These are phyloP conservation scores for Coemansia sp. DNA, from an alignment of 192 early-diverging fungal species.

Conservation along the genomic window DNA sequence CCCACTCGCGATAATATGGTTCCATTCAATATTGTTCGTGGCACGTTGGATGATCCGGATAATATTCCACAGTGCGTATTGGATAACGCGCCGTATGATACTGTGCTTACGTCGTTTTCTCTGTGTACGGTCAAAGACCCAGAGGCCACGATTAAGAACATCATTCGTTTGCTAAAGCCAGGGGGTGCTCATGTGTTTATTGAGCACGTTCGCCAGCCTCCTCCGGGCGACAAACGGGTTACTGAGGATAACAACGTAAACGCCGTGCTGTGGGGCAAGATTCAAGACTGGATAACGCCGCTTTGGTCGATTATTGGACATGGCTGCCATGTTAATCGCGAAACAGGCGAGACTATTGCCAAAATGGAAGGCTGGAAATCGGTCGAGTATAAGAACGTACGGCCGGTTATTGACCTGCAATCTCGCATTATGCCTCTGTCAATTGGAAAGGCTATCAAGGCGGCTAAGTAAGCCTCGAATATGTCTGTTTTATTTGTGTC, in stretches of 20 bases:
- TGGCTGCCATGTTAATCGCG: slow-evolving; percentile 35
- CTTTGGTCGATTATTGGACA: slow-evolving; percentile 35
- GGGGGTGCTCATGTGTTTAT: slow-evolving; percentile 40
- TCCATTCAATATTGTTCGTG: slow-evolving; percentile 42
- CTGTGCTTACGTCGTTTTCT: slow-evolving; percentile 44
- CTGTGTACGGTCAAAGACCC: slow-evolving; percentile 36
- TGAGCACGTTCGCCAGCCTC: slow-evolving; percentile 48
- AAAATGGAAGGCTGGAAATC: slow-evolving; percentile 26
- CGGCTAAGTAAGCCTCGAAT: neutral
- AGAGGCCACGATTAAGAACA: slow-evolving; percentile 20
- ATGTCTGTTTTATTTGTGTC: slow-evolving; percentile 1
- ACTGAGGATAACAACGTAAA: slow-evolving; percentile 39
- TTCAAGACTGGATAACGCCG: slow-evolving; percentile 37
- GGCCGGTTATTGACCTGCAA: slow-evolving; percentile 34
- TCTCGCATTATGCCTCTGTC: slow-evolving; percentile 44
- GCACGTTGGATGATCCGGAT: slow-evolving; percentile 26
- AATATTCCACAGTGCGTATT: slow-evolving; percentile 35
- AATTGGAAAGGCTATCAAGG: slow-evolving; percentile 48
- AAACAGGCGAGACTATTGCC: slow-evolving; percentile 31
- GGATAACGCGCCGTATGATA: slow-evolving; percentile 42
- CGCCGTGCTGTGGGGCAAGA: slow-evolving; percentile 30
- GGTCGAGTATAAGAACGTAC: slow-evolving; percentile 39
- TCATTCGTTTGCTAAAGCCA: slow-evolving; percentile 26
- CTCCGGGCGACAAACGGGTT: slow-evolving; percentile 19
- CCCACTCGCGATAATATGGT: slow-evolving; percentile 14